A percentile compares a stretch with the other conserved stretches of the same genome.
These are phyloP conservation scores for Mycosphaerella arachidis DNA, from an alignment of 2,329 filamentous ascomycete species.

Conservation along the genomic window DNA sequence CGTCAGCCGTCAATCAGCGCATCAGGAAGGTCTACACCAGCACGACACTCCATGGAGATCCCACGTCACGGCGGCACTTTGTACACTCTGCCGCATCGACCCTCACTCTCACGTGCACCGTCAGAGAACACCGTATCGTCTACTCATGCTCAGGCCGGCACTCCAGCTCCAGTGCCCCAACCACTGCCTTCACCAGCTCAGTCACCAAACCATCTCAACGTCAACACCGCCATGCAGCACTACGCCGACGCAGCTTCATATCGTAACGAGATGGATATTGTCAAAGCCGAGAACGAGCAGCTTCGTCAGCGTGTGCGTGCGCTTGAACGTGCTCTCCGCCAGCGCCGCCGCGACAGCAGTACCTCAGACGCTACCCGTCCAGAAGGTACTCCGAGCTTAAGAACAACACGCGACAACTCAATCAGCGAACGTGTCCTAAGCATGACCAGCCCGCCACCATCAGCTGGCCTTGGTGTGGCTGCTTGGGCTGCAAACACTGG, in stretches of 20 bases:
- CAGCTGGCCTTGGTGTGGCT: slow-evolving; percentile 22
- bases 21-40: slow-evolving; percentile 34
- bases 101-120: slow-evolving; percentile 30
- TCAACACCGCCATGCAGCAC: slow-evolving; percentile 25
- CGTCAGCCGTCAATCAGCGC: slow-evolving; percentile 32
- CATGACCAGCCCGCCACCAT: slow-evolving; percentile 14
- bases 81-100: slow-evolving; percentile 32
- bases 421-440: slow-evolving; percentile 11
- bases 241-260: slow-evolving; percentile 42
- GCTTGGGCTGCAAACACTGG: slow-evolving; percentile 29
- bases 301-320: slow-evolving; percentile 46
- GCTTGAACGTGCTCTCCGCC: slow-evolving; percentile 41
- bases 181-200: slow-evolving; percentile 20
- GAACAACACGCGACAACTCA: slow-evolving; percentile 5
- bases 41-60: slow-evolving; percentile 29
- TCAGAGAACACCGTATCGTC: slow-evolving; percentile 26
- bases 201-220: slow-evolving; percentile 13
- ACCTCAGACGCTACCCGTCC: slow-evolving; percentile 27
- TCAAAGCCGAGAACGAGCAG: slow-evolving; percentile 47
- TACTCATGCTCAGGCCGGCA: slow-evolving; percentile 25
- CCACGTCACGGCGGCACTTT: slow-evolving; percentile 16
- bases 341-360: slow-evolving; percentile 30
- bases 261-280: slow-evolving; percentile 45
- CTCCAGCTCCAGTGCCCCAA: slow-evolving; percentile 19
- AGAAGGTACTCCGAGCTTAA: slow-evolving; percentile 6